These are phyloP conservation scores for Chlorencoelia australis DNA, from an alignment of 2,329 filamentous ascomycete species.

Conservation along the genomic window DNA sequence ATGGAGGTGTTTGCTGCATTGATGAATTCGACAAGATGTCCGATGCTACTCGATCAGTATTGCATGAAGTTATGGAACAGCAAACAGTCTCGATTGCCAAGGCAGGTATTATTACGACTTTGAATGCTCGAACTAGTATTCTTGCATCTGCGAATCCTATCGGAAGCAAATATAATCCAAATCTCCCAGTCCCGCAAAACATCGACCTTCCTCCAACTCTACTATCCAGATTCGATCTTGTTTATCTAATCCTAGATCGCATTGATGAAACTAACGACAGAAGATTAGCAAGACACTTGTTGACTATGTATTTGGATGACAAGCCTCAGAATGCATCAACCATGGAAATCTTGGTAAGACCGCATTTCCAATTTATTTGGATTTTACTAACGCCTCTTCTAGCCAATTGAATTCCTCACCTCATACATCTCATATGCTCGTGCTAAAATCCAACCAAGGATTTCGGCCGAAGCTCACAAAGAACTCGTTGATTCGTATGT, in stretches of 20 bases:
- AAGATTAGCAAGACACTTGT: slow-evolving; percentile 79
- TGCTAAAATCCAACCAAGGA: slow-evolving; percentile 69
- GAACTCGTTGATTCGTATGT: slow-evolving; percentile 84
- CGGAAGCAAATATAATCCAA: slow-evolving; percentile 93
- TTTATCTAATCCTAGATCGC: slow-evolving; percentile 91
- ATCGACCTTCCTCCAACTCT: slow-evolving; percentile 94
- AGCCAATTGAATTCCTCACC: slow-evolving; percentile 92
- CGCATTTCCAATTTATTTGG: slow-evolving; percentile 3
- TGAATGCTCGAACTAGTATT: slow-evolving; percentile 93
- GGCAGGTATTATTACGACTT: slow-evolving; percentile 71
- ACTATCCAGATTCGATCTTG: slow-evolving; percentile 89
- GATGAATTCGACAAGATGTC: slow-evolving; percentile 78
- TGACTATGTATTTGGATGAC: slow-evolving; percentile 96
- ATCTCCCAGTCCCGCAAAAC: slow-evolving; percentile 91
- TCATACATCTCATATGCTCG: slow-evolving; percentile 96
- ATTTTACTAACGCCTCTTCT: background rate
- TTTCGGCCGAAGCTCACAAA: slow-evolving; percentile 70
- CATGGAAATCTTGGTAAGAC: slow-evolving; percentile 70
- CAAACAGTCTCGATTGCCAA: slow-evolving; percentile 72
- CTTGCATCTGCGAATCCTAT: slow-evolving; percentile 96
- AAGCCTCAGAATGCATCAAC: slow-evolving; percentile 71
- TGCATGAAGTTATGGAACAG: slow-evolving; percentile 76
- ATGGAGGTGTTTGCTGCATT: slow-evolving; percentile 69
- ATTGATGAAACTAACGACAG: slow-evolving; percentile 86
- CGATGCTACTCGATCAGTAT: slow-evolving; percentile 60